Conservation (phyloP, 495 filamentous ascomycete species). For the Penicillium cataractarum region DNA sequence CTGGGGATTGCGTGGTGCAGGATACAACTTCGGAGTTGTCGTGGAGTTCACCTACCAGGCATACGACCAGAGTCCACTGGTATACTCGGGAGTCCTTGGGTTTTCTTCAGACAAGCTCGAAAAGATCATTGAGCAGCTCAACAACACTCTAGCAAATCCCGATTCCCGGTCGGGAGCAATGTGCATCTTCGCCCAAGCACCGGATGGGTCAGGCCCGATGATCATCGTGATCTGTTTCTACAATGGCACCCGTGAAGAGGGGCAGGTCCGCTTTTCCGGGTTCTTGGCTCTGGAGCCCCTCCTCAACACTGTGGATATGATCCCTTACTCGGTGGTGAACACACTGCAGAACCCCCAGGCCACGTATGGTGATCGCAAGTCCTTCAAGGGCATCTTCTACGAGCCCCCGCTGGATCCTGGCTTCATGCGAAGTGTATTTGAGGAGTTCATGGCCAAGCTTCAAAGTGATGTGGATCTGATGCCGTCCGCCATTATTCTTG, state of each 20-base stretch:
- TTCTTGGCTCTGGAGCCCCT: conserved; percentile 42
- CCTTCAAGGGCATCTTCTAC: conserved; percentile 55
- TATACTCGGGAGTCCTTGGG: conserved; percentile 52
- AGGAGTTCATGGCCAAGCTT: conserved; percentile 42
- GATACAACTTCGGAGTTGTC: conserved; percentile 51
- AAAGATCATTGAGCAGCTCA: conserved; percentile 42
- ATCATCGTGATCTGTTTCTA: conserved; percentile 51
- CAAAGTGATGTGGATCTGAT: conserved; percentile 24
- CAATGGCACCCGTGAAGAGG: conserved; percentile 53
- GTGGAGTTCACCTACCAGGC: conserved; percentile 52
- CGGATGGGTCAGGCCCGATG: conserved; percentile 38
- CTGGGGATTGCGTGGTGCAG: conserved; percentile 53
- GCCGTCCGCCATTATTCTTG: conserved; percentile 34
- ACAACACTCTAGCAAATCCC: conserved; percentile 38
- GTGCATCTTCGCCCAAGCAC: conserved; percentile 43
- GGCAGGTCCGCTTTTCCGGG: conserved; percentile 38
- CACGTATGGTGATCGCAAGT: conserved; percentile 44
- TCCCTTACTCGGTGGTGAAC: conserved; percentile 51
- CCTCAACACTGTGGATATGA: conserved; percentile 40
- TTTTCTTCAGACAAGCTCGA: conserved; percentile 47
- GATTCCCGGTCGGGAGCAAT: conserved; percentile 40
- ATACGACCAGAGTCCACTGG: conserved; percentile 41
- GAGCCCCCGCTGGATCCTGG: conserved; percentile 41
- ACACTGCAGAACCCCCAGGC: conserved; percentile 45
- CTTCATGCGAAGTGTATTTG: conserved; percentile 40